Conservation (phyloP, 306 rosid genomes). For the Medicago arabica region DNA sequence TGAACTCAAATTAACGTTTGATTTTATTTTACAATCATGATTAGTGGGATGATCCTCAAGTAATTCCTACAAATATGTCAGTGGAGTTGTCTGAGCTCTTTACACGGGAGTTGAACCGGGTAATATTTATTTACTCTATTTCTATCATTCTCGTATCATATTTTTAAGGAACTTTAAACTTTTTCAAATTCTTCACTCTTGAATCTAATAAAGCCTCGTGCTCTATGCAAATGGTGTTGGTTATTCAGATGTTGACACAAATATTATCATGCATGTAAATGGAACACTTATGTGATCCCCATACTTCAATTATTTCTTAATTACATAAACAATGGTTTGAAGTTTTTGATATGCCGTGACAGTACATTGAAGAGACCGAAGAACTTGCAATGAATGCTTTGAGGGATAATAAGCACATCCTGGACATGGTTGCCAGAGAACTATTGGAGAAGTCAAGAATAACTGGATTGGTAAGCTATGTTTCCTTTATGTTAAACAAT, state of each 20-base stretch:
- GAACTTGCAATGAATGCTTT: conserved; percentile 85
- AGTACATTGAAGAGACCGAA: conserved; percentile 96
- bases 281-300: conserved; percentile 17
- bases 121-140: conserved; percentile 48
- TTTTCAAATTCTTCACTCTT: not conserved
- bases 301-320: conserved; percentile 16
- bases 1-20: conserved; percentile 30
- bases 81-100: conserved; percentile 92
- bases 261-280: not conserved
- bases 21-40: conserved; percentile 24
- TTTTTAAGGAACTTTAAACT: not conserved
- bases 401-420: conserved; percentile 76
- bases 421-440: conserved; percentile 75
- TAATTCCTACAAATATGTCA: conserved; percentile 85
- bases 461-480: conserved; percentile 80
- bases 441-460: conserved; percentile 85
- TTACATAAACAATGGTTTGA: conserved; percentile 17
- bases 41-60: conserved; percentile 97
- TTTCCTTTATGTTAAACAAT: not conserved
- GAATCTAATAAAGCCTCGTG: not conserved
- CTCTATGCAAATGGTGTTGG: not conserved
- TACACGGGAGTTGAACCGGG: conserved; percentile 95
- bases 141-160: conserved; percentile 38
- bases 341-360: conserved; percentile 46
- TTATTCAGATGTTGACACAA: conserved; percentile 7